Evolutionary conservation across 495 filamentous ascomycete genomes (phyloP), one percentile per base, ranked within the genome.

Genomic region (Aspergillus leporis): DNA sequence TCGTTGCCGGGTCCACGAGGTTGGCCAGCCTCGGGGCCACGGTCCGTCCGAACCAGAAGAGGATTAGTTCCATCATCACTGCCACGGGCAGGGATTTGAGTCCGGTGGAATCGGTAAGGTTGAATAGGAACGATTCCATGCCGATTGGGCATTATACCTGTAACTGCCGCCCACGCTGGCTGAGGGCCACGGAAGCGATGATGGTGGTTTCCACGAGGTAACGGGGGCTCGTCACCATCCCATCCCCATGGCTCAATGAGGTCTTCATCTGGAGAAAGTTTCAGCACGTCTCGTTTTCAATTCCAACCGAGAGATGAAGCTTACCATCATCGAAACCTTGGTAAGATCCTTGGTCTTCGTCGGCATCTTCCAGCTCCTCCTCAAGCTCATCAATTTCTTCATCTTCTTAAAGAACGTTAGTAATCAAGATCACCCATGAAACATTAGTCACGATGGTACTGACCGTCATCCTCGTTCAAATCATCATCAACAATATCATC

Each of bases 61-160:
- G 92, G 92, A 66, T 97, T 96, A 4, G 81, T 79, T 18, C 90
- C 91, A 65, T 96, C 91, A 64, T 96, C 91, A 43, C 79, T 81
- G 14, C 72, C 73, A 23, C 85, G 82, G 28, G 77, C 63, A 5
- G 71, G 73, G 18, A 74, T 69, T 45, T 82, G 76, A 41, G 73
- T 76, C 41, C 84, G 72, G 62, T 85, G 80, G 51, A 85, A 77
- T 54, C 82, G 77, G 66, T 84, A 84, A 23, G 78, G 73, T 43
- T 78, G 78, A 13, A 81, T 75, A 3, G 77, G 74, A 53, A 80
- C 68, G 19, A 79, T 73, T n/a, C 74, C 70, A 55, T 69, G 64
- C 21, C 74, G 74, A 58, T 66, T 67, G 19, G 75, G 74, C 72
- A 78, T 73, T n/a, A 78, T 71, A 58, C 76, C 75, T 50, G 74